Base-by-base conservation (phyloP, 495 filamentous ascomycete species). In the Penicillium desertorum region DNA sequence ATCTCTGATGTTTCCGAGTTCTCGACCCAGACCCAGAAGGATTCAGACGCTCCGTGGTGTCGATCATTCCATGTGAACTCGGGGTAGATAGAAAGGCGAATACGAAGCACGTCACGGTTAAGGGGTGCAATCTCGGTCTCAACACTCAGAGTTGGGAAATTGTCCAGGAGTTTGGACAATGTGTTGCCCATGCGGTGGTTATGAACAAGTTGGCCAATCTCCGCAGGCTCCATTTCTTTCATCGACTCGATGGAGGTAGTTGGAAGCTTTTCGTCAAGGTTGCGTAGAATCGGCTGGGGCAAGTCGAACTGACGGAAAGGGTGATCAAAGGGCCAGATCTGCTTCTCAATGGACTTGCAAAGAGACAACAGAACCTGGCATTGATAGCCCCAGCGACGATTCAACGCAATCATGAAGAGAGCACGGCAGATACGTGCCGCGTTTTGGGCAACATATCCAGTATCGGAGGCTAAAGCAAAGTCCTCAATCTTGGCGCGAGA, bases 1-100 rank as follows among this genome's bases (percentile, higher is more conserved):
- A 99, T 97, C 68, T 98, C 92, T 2, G 90, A 93, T 0, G 92
- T 96, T 63, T 98, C 95, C 0, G 93, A 97, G 66, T 98, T 96
- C 72, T 99, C 94, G 16, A 98, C 93, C 95, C 95, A 98, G 47
- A 98, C 87, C 85, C 92, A 98, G 73, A 94, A 99, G 19, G 91
- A 92, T 66, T 99, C 94, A 2, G 93, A 96, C 5, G 84, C 87
- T 3, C 95, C 95, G 70, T 99, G 90, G 48, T 96, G 82, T n/a
- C 86, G 86, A 60, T 99, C 95, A 59, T 96, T 96, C 94, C 94
- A 99, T 12, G 77, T 81, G 70, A 98, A 99, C 23, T 98, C 92
- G 0, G 95, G 89, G 4, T 86, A 91, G 32, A 99, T 78, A 48
- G 74, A 90, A 0, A 99, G 83, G 54, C 88, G 87, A 58, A 99